Evolutionary conservation across 164 flowering plant species (phyloP).

Genomic region (Berberis thunbergii): DNA sequence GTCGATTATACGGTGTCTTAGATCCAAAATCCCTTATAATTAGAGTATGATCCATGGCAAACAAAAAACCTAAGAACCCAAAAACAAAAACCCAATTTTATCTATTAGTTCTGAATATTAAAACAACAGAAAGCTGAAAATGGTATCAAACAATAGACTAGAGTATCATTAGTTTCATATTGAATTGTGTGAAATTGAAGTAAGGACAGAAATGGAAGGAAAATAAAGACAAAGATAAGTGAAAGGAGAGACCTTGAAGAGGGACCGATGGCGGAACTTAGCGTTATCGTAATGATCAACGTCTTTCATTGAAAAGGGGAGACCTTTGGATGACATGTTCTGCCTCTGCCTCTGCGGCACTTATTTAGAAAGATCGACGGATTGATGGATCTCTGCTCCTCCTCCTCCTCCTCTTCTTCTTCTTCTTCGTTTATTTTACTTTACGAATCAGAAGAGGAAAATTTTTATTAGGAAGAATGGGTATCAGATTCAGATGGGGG

Average conservation of each 20-base stretch:
- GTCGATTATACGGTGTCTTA: background rate
- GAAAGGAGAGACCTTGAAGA: conserved; percentile 38
- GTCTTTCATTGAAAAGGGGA: conserved; percentile 77
- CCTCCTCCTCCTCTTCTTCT: no score
- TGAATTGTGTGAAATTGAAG: background rate
- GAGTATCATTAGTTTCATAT: background rate
- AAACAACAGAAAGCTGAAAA: background rate
- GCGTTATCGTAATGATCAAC: conserved; percentile 76
- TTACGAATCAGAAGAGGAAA: no score
- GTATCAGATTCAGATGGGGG: no score
- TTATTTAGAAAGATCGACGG: background rate
- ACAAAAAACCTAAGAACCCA: background rate
- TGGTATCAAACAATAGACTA: no score
- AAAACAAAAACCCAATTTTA: no score
- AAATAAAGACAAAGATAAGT: conserved; percentile 4
- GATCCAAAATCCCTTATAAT: background rate
- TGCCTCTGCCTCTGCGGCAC: background rate
- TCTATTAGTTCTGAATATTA: no score
- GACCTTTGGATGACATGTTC: conserved; percentile 47
- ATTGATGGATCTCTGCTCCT: background rate
- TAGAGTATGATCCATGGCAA: background rate
- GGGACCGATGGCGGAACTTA: conserved; percentile 80
- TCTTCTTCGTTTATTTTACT: no score
- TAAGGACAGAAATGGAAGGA: background rate
- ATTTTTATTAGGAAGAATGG: no score